Evolutionary conservation across 345 rosid species (phyloP), one percentile per base, ranked within the genome.

Genomic region (Eucalyptus curtisii): DNA sequence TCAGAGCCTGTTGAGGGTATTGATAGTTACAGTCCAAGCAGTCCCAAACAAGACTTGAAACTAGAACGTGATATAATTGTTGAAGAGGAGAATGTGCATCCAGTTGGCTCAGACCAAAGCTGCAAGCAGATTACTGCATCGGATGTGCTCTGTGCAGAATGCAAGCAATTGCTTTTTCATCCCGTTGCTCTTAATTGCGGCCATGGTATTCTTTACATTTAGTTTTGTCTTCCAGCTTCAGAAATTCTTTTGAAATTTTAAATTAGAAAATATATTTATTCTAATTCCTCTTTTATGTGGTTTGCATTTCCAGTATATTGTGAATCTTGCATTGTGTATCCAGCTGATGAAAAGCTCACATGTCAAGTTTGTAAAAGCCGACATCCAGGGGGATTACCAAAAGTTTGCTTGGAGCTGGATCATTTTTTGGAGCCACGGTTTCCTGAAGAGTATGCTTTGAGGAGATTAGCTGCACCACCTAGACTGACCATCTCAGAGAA

Each of bases 171-270:
- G 87, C 95, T 95, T 30, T 90, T 93, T 86, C 93, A 66, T 87
- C 97, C 99, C 2, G 92, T 95, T 50, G 93, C 92, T 86, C 97
- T 96, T 90, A 96, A 97, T 88, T 97, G 97, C 59, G 99, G 99
- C 90, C 98, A 97, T 90, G 99, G 99, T 97, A 96, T 45, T 19
- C 13, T 66, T 92, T 57, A 20, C 49, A 30, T 81, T 88, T 90
- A 76, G 30, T 76, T 64, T 76, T 25, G 8, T 40, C 84, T 76
- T 76, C 84, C 42, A 10, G 30, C 30, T 40, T 76, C 30, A 22
- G 47, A 76, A 37, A 76, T 76, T 76, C 71, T 82, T 66, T 64
- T 22, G 86, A 9, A 80, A 61, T 89, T 19, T 50, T 22, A 76
- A 10, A 57, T 33, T 25, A 61, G 22, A 30, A 85, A 79, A 87